A percentile compares a stretch with the other conserved stretches of the same genome.
phyloP scores from a whole-genome alignment of 805 yeast species.

The Middelhovenomyces tepae region DNA sequence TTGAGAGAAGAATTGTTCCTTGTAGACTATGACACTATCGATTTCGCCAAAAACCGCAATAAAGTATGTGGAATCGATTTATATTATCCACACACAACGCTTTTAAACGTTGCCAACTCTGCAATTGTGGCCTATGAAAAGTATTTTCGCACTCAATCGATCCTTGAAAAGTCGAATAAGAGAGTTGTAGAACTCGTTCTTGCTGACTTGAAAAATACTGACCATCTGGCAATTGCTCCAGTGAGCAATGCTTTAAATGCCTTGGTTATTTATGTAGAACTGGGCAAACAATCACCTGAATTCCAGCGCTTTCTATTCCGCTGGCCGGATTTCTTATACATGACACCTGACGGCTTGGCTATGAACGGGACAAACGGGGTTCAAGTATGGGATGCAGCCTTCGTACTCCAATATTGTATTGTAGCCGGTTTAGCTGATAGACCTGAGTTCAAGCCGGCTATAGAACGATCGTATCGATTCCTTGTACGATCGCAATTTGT shows the following conservation, averaged over 20 bases:
- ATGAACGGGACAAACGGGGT: conserved; percentile 97
- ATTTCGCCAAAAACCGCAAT: conserved; percentile 65
- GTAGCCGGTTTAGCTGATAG: conserved; percentile 68
- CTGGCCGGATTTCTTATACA: conserved; percentile 68
- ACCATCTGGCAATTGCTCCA: conserved; percentile 83
- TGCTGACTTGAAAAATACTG: conserved; percentile 73
- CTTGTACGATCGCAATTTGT: conserved; percentile 78
- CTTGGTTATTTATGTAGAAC: conserved; percentile 58
- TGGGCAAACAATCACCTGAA: conserved; percentile 57
- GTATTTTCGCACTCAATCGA: conserved; percentile 67
- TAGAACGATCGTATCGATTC: conserved; percentile 61
- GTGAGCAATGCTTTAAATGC: conserved; percentile 81
- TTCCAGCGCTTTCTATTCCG: conserved; percentile 49
- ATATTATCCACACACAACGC: conserved; percentile 80
- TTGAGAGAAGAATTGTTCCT: conserved; percentile 76
- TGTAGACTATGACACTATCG: conserved; percentile 52
- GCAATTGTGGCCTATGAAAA: conserved; percentile 57
- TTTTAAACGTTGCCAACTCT: conserved; percentile 55
- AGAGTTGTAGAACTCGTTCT: conserved; percentile 53
- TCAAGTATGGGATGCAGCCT: conserved; percentile 95
- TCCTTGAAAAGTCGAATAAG: conserved; percentile 43
- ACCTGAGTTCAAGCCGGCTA: conserved; percentile 54
- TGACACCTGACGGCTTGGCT: conserved; percentile 85
- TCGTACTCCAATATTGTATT: conserved; percentile 75
- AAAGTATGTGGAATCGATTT: conserved; percentile 86